Conservation (phyloP, 208 protist species). For the Angomonas desouzai region DNA sequence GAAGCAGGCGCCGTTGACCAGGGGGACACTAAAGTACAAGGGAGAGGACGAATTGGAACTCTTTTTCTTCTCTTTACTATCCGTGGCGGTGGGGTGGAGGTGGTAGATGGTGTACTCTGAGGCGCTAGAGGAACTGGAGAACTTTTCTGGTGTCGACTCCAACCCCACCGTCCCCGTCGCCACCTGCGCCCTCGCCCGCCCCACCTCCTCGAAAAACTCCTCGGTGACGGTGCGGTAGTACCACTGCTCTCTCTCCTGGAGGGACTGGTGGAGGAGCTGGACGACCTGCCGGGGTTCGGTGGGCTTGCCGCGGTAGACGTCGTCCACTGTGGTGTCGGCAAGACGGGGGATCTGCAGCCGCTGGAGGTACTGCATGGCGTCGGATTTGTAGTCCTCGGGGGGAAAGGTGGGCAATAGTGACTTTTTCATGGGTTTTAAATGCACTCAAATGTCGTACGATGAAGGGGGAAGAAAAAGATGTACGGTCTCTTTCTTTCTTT, state of each 20-base stretch:
- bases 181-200: not conserved
- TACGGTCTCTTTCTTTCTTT: too few species aligned
- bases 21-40: slow-evolving; percentile 48
- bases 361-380: not conserved
- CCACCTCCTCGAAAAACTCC: not conserved
- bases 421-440: not conserved
- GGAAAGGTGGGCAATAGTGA: not conserved
- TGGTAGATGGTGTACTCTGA: not conserved
- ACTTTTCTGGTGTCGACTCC: not conserved
- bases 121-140: not conserved
- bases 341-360: not conserved
- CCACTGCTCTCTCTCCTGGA: not conserved
- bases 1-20: slow-evolving; percentile 35
- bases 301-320: not conserved
- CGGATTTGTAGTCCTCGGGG: not conserved
- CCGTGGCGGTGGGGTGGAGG: not conserved
- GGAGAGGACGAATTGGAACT: not conserved
- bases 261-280: not conserved
- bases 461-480: too few species aligned
- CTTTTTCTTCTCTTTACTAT: too few species aligned
- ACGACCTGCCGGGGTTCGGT: not conserved
- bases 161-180: not conserved
- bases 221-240: not conserved
- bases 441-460: too few species aligned
- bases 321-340: not conserved